Conservation (phyloP, 768 basidiomycete genomes). For the Coprinellus aureogranulatus region DNA sequence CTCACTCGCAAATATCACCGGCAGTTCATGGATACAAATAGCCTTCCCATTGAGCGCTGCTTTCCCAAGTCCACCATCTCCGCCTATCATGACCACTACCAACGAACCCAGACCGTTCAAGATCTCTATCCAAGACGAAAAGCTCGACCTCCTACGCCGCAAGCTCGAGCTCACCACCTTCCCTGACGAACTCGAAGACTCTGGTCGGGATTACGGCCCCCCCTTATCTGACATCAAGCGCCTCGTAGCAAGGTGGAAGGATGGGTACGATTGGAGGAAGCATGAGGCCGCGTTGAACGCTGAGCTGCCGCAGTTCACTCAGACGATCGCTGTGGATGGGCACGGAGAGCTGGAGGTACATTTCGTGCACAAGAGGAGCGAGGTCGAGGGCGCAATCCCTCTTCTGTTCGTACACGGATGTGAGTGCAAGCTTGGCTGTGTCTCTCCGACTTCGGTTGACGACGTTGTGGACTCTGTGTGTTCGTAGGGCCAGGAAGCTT, state of each 20-base stretch:
- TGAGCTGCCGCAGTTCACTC: slow-evolving; percentile 54
- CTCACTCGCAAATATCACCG: no score
- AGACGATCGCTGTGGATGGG: slow-evolving; percentile 47
- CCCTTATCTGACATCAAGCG: slow-evolving; percentile 50
- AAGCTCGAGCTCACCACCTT: slow-evolving; percentile 49
- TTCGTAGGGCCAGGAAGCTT: slow-evolving; percentile 62
- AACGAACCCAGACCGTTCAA: no score
- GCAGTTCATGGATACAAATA: no score
- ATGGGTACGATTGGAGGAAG: slow-evolving; percentile 55
- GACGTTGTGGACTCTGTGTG: no score
- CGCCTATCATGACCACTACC: no score
- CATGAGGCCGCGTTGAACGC: slow-evolving; percentile 50
- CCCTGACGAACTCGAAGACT: slow-evolving; percentile 59
- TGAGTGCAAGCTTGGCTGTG: slow-evolving; percentile 15
- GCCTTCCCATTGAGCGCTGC: no score
- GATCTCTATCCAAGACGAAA: no score
- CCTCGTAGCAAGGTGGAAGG: slow-evolving; percentile 49
- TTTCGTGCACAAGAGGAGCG: slow-evolving; percentile 56
- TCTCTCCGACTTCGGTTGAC: background rate
- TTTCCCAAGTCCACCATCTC: no score
- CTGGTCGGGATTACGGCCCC: slow-evolving; percentile 51
- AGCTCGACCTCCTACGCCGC: slow-evolving; percentile 36
- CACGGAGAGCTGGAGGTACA: slow-evolving; percentile 48
- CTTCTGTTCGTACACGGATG: slow-evolving; percentile 64
- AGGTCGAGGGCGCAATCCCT: slow-evolving; percentile 46